Percentiles rank a stretch among this genome's conserved stretches.
phyloP scores from a whole-genome alignment of 108 stramenopile species.

The Nitzschia palea region DNA sequence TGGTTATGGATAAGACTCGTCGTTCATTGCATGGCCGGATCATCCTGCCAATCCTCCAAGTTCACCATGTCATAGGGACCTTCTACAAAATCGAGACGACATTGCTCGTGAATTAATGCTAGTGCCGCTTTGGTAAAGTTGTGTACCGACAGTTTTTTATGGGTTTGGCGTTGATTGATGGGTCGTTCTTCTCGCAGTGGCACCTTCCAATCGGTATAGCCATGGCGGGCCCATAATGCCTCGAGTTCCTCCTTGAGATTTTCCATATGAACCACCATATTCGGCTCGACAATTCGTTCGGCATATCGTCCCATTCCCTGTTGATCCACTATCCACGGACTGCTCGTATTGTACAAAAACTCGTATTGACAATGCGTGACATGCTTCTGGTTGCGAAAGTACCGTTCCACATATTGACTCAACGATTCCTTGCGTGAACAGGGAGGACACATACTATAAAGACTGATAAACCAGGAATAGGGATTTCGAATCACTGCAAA shows the following conservation, averaged over 20 bases:
- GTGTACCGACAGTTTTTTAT: neutral
- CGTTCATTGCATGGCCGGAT: neutral
- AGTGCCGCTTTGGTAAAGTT: neutral
- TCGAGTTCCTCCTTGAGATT: neutral
- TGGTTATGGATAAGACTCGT: too few relatives aligned
- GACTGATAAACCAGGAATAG: slow-evolving; percentile 5
- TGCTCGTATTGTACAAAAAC: slow-evolving; percentile 8
- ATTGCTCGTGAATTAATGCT: neutral
- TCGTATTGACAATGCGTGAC: slow-evolving; percentile 6
- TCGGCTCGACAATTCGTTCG: neutral
- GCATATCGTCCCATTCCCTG: neutral
- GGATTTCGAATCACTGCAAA: slow-evolving; percentile 4
- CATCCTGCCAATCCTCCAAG: neutral
- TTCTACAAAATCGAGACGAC: slow-evolving; percentile 7
- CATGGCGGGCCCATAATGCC: slow-evolving; percentile 3
- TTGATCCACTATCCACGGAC: neutral
- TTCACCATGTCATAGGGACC: slow-evolving; percentile 6
- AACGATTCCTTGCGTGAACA: neutral
- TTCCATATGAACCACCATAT: slow-evolving; percentile 5
- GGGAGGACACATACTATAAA: slow-evolving; percentile 1
- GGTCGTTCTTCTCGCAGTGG: neutral
- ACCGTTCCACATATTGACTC: neutral
- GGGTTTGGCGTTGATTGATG: neutral
- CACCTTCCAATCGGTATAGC: neutral
- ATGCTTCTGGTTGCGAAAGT: neutral